Evolutionary conservation across 495 filamentous ascomycete species (phyloP).

Genomic region (Penicillium maclennaniae): DNA sequence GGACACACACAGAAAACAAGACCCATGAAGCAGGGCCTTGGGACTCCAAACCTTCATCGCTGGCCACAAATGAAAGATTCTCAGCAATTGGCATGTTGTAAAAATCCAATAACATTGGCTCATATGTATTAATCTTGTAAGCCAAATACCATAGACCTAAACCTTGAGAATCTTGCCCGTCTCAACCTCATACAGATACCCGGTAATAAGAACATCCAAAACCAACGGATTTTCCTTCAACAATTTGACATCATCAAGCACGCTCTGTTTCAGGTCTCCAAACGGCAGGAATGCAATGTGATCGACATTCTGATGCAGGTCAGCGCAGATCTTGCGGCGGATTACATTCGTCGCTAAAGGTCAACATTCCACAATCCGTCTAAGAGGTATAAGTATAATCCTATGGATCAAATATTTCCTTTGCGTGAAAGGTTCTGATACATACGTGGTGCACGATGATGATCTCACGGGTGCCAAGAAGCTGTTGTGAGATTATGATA

Average conservation of each 20-base stretch:
- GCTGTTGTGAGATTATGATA: conserved; percentile 75
- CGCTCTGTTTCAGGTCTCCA: conserved; percentile 56
- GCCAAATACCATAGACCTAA: not conserved
- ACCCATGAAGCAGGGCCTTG: no score
- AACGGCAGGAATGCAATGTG: conserved; percentile 62
- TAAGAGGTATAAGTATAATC: not conserved
- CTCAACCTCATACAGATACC: conserved; percentile 79
- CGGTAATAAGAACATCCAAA: conserved; percentile 57
- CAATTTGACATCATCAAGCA: conserved; percentile 62
- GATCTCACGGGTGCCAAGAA: conserved; percentile 75
- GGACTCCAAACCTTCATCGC: no score
- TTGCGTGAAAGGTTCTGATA: conserved; percentile 24
- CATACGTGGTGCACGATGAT: conserved; percentile 68
- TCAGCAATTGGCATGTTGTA: no score
- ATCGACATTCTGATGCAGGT: conserved; percentile 48
- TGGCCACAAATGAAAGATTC: no score
- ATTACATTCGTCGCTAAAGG: conserved; percentile 67
- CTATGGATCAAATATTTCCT: not conserved
- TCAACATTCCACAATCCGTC: conserved; percentile 77
- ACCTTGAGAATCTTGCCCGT: conserved; percentile 66
- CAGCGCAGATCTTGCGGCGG: conserved; percentile 52
- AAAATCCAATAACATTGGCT: no score
- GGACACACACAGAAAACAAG: no score
- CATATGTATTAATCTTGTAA: no score
- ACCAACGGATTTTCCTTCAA: conserved; percentile 59